Evolutionary conservation across 768 basidiomycete species (phyloP), one percentile per base, ranked within the genome.

Genomic region (Rhodotorula babjevae): DNA sequence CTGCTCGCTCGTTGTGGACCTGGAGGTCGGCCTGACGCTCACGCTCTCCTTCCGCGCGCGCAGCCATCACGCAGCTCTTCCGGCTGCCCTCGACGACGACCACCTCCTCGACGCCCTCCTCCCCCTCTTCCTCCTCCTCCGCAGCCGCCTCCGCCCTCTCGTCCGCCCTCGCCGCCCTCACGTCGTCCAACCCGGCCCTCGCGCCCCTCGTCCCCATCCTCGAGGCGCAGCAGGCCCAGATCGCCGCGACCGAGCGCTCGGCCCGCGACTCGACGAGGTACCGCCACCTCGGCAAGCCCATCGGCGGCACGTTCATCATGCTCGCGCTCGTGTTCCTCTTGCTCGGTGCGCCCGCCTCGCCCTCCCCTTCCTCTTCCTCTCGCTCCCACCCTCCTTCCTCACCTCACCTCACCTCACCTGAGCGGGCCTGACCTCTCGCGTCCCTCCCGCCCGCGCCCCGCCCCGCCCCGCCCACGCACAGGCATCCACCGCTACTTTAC

Each of bases 1-100:
- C 19, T 21, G 46, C 49, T 47, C 29, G 27, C 47, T 27, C 21
- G n/a, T 31, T 11, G 46, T 46, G 19, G 8, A 9, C 36, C 36
- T 36, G 5, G n/a, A n/a, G n/a, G 36, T 36, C 4, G 36, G 36
- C 36, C 36, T 36, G 36, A 46, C 15, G 27, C 49, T 27, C 10
- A 49, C 27, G 0, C 1, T 36, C 21, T 36, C 9, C 36, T 36
- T 46, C 46, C 42, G 23, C 40, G 11, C 31, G 4, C 40, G 12
- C 62, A 74, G 73, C 73, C 16, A 64, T 74, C 31, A 74, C 73
- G 1, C 73, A 74, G 31, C 68, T 74, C 27, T 74, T 74, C 53
- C 73, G 73, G 0, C 73, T 74, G 0, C 68, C 68, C 11, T 62
- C 71, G 2, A 49, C 56, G 2, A 53, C 63, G 36, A 69, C 72